These are phyloP conservation scores for Haplosporangium sp. DNA, from an alignment of 371 early-diverging fungal genomes.

Conservation along the genomic window DNA sequence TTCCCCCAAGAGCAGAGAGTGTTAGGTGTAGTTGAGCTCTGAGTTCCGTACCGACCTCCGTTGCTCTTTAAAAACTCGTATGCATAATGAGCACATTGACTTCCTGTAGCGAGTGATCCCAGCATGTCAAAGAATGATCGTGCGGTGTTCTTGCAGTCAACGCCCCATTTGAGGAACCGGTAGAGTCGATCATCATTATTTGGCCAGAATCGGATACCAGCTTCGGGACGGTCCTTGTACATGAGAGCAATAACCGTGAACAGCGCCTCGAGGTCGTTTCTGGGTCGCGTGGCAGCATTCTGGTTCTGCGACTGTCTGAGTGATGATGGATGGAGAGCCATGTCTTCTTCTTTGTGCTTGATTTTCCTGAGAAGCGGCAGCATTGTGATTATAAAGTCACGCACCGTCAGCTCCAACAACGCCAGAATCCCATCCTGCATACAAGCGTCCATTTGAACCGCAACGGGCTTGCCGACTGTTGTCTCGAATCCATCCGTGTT, in stretches of 20 bases:
- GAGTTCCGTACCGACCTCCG: conserved; percentile 55
- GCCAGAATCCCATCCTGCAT: conserved; percentile 62
- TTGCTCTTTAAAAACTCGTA: conserved; percentile 67
- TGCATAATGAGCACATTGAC: conserved; percentile 67
- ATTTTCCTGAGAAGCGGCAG: conserved; percentile 68
- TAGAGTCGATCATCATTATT: conserved; percentile 66
- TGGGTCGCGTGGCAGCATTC: conserved; percentile 40
- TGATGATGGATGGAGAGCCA: conserved; percentile 56
- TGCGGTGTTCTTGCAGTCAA: conserved; percentile 67
- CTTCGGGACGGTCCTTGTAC: conserved; percentile 78
- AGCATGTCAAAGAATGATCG: conserved; percentile 79
- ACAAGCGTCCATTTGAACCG: conserved; percentile 25
- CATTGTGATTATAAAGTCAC: conserved; percentile 65
- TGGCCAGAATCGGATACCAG: conserved; percentile 83
- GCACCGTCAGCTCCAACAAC: conserved; percentile 64
- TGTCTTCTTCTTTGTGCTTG: conserved; percentile 81
- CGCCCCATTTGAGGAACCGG: conserved; percentile 80
- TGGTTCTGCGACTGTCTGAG: conserved; percentile 40
- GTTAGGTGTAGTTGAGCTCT: conserved; percentile 47
- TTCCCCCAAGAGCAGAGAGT: conserved; percentile 72
- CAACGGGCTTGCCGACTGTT: conserved; percentile 40
- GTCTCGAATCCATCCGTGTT: conserved; percentile 53
- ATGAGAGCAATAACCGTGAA: conserved; percentile 75
- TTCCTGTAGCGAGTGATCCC: conserved; percentile 78
- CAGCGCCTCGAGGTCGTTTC: conserved; percentile 73